These are phyloP conservation scores for Adansonia madagascariensis DNA, from an alignment of 441 rosid genomes.

Conservation along the genomic window DNA sequence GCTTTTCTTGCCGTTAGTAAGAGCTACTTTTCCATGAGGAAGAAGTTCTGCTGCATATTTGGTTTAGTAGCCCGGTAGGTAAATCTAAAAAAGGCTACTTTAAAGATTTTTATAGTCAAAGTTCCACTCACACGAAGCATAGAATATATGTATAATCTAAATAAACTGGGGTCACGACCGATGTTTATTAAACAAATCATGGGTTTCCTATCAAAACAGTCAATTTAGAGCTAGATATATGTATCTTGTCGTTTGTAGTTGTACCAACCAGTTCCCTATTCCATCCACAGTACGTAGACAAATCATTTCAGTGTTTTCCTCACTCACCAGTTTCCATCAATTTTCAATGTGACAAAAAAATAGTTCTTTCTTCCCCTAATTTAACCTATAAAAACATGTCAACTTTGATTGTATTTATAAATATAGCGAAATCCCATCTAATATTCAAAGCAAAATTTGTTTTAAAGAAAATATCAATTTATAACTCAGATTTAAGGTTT, in stretches of 20 bases:
- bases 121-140: no score
- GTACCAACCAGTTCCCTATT: conserved; percentile 2
- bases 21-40: background rate
- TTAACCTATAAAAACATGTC: no score
- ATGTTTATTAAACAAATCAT: background rate
- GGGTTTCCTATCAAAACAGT: conserved; percentile 24
- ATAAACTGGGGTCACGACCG: no score
- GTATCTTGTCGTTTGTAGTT: background rate
- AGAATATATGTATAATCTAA: no score
- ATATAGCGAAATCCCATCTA: no score
- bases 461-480: no score
- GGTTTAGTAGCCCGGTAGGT: conserved; percentile 48
- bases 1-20: background rate
- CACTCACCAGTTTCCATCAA: background rate
- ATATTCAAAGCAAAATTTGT: no score
- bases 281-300: background rate
- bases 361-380: no score
- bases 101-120: no score
- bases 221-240: conserved; percentile 30
- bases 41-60: conserved; percentile 26
- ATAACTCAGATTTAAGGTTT: no score
- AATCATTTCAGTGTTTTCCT: background rate
- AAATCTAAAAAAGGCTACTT: background rate
- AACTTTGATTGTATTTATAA: no score
- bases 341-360: background rate